Conservation (phyloP, 192 early-diverging fungal genomes). For the Backusella liffmaniae region DNA sequence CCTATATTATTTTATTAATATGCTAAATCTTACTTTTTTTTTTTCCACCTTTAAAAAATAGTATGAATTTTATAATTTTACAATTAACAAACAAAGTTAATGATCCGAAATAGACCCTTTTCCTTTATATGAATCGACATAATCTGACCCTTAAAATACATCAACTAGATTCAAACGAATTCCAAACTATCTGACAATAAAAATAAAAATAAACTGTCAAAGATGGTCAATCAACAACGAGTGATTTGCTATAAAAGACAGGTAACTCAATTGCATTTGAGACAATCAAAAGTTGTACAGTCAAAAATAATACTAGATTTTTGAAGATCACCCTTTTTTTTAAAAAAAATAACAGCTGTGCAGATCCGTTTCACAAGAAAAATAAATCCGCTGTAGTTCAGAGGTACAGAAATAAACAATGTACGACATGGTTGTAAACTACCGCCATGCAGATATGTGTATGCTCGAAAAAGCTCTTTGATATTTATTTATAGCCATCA, state of each 20-base stretch:
- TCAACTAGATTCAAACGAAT: neutral
- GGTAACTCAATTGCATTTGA: neutral
- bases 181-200: neutral
- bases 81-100: neutral
- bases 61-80: neutral
- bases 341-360: neutral
- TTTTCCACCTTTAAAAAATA: neutral
- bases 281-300: neutral
- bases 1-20: no score
- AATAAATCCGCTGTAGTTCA: neutral
- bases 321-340: neutral
- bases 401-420: neutral
- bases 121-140: neutral
- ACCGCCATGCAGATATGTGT: neutral
- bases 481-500: neutral
- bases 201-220: neutral
- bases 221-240: neutral
- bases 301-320: neutral
- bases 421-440: neutral
- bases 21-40: no score
- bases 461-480: neutral
- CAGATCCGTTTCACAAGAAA: neutral
- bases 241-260: neutral
- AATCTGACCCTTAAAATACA: neutral
- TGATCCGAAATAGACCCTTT: neutral